These are phyloP conservation scores for Leishmania tropica DNA, from an alignment of 208 protist genomes.

Conservation along the genomic window DNA sequence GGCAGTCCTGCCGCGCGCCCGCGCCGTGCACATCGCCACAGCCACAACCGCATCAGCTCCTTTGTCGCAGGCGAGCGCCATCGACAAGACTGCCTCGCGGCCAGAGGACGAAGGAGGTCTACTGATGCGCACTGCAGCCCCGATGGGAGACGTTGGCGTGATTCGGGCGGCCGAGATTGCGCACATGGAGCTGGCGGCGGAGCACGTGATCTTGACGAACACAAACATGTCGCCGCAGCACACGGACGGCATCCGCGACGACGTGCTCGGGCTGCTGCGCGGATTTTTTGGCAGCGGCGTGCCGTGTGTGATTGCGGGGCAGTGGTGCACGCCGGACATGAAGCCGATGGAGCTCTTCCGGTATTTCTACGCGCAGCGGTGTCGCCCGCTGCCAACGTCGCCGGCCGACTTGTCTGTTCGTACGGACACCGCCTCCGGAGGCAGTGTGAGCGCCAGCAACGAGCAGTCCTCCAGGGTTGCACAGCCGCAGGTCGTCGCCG, in stretches of 20 bases:
- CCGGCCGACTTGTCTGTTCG: constrained; percentile 3
- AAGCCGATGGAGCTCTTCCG: constrained; percentile 71
- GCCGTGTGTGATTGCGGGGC: constrained; percentile 76
- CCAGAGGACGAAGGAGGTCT: constrained; percentile 32
- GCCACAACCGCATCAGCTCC: constrained; percentile 25
- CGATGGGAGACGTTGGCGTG: constrained; percentile 44
- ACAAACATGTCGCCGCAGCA: constrained; percentile 68
- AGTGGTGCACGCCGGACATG: constrained; percentile 94
- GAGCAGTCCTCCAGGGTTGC: neutral
- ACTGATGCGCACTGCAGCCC: constrained; percentile 24
- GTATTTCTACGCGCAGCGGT: constrained; percentile 73
- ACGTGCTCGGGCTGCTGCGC: constrained; percentile 69
- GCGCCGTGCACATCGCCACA: constrained; percentile 42
- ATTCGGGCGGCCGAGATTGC: constrained; percentile 69
- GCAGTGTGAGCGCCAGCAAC: constrained; percentile 1
- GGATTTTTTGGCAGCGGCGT: constrained; percentile 74
- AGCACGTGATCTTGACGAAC: constrained; percentile 82
- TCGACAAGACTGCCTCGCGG: constrained; percentile 8
- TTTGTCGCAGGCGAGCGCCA: constrained; percentile 3
- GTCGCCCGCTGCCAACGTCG: constrained; percentile 17
- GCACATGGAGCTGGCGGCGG: constrained; percentile 83
- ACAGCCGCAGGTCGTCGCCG: neutral
- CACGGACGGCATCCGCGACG: constrained; percentile 51
- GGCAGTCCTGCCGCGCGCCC: constrained; percentile 40
- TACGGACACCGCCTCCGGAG: constrained; percentile 1